Evolutionary conservation across 2,329 filamentous ascomycete genomes (phyloP), one percentile per base, ranked within the genome.

Genomic region (Sphaerostilbella broomeana): DNA sequence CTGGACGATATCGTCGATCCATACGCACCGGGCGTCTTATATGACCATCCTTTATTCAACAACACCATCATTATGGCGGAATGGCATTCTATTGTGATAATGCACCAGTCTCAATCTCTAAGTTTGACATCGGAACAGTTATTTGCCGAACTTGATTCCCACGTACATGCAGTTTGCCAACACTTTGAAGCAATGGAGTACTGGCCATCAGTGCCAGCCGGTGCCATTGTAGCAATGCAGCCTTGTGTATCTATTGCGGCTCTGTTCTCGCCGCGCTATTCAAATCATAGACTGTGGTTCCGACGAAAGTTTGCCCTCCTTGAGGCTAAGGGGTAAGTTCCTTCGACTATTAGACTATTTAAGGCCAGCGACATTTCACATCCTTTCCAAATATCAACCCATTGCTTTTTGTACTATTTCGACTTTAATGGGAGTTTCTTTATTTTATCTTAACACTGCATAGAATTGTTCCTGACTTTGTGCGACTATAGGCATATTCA

Each of bases 221-320:
- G 87, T 1, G 75, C 77, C 10, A 63, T 90, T 11, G 67, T 94
- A 19, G 73, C 81, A 28, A 76, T 84, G 28, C 87, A 94, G 55
- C 79, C 86, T 10, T 79, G 77, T 50, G 65, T 97, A 24, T 82
- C 80, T 1, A 81, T 95, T 42, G 79, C 84, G 2, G 74, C 77
- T 9, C 67, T 95, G 36, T 92, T 92, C 54, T 63, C 95, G n/a
- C 86, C 84, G 0, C 79, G 78, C 47, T 84, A 94, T 45, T 56
- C 68, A 18, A 77, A 70, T 47, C 79, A 94, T 55, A 75, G 77
- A 8, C 79, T 79, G 69, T 97, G 89, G 89, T 73, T 81, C 47
- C 78, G 87, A 45, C 73, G 75, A 50, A 90, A 85, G 59, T 80
- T 94, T 58, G 87, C 86, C 13, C 65, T 76, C 38, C 70, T 94